phyloP scores from a whole-genome alignment of 768 basidiomycete genomes.

The Mycena leptocephala region DNA sequence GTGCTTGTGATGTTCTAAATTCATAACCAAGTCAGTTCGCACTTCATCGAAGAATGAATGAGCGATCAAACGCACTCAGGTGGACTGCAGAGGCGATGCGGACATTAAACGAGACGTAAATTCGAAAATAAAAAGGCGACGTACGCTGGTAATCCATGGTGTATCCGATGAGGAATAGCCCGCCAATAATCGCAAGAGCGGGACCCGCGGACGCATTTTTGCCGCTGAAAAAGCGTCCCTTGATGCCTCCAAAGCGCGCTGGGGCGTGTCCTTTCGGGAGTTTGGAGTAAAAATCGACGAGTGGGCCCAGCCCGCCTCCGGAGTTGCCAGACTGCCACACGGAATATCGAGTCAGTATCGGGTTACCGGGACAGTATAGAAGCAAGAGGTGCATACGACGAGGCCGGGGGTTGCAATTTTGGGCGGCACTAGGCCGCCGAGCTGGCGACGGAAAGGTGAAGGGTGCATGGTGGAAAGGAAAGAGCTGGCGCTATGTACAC shows the following conservation, averaged over 20 bases:
- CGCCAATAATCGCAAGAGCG: conserved; percentile 73
- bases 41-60: background rate
- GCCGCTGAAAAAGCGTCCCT: conserved; percentile 88
- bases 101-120: conserved; percentile 8
- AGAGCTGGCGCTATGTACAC: conserved; percentile 14
- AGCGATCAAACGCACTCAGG: conserved; percentile 72
- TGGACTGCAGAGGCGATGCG: conserved; percentile 70
- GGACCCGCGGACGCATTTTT: conserved; percentile 88
- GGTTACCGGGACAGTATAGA: background rate
- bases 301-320: conserved; percentile 84
- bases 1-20: conserved; percentile 93
- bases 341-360: background rate
- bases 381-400: conserved; percentile 70
- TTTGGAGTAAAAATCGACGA: conserved; percentile 97
- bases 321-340: conserved; percentile 80
- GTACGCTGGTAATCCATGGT: conserved; percentile 92
- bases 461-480: conserved; percentile 75
- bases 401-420: conserved; percentile 95
- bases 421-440: conserved; percentile 90
- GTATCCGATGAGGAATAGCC: conserved; percentile 85
- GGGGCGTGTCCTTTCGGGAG: conserved; percentile 92
- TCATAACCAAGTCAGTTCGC: conserved; percentile 42
- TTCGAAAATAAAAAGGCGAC: conserved; percentile 53
- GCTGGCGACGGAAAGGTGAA: conserved; percentile 87
- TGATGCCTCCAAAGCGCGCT: conserved; percentile 75